phyloP scores from a whole-genome alignment of 2,329 filamentous ascomycete species.

The Penicillium sp. region DNA sequence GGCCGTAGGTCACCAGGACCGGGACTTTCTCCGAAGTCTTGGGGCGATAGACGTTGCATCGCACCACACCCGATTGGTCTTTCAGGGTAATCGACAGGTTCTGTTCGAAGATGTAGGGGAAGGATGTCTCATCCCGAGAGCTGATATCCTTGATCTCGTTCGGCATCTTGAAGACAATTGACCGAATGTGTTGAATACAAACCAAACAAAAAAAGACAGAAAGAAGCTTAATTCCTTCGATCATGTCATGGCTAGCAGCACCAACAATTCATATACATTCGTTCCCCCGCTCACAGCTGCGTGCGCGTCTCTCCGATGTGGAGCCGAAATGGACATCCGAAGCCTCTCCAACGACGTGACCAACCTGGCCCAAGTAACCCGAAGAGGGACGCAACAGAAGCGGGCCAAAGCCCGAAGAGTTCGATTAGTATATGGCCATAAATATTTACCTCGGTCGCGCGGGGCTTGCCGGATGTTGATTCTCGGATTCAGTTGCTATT shows the following conservation, averaged over 20 bases:
- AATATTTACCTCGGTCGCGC: neutral
- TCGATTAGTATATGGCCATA: neutral
- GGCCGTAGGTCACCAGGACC: slow-evolving; percentile 70
- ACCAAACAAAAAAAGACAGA: neutral
- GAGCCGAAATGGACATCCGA: slow-evolving; percentile 27
- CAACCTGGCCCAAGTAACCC: neutral
- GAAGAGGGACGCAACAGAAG: neutral
- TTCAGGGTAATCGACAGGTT: slow-evolving; percentile 52
- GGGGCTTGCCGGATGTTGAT: neutral
- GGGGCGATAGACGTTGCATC: slow-evolving; percentile 55
- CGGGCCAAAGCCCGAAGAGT: no score
- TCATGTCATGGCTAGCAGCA: neutral
- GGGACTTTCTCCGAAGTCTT: slow-evolving; percentile 49
- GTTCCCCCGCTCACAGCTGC: neutral
- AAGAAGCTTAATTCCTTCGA: neutral
- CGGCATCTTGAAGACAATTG: slow-evolving; percentile 22
- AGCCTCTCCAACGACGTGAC: neutral
- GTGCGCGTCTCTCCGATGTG: slow-evolving; percentile 21
- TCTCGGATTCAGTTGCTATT: neutral
- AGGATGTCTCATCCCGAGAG: slow-evolving; percentile 36
- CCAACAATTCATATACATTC: slow-evolving; percentile 9
- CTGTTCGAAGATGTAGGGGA: slow-evolving; percentile 53
- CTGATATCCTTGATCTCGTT: slow-evolving; percentile 33
- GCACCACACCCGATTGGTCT: slow-evolving; percentile 42
- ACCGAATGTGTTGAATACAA: neutral